Base-by-base conservation (phyloP, 2,329 filamentous ascomycete genomes). In the Teratosphaeria destructans region DNA sequence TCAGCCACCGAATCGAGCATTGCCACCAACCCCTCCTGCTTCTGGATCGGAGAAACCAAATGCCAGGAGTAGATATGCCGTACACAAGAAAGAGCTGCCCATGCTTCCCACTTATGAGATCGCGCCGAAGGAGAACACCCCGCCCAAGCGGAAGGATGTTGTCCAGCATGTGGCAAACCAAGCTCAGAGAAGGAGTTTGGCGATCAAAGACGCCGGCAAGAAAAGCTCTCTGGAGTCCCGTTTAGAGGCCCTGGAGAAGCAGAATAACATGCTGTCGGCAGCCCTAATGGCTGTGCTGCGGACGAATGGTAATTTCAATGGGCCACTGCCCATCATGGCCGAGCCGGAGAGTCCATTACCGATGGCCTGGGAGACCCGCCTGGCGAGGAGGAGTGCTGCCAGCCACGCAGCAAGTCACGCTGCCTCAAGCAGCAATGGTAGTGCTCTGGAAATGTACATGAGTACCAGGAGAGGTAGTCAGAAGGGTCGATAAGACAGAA, bases 241-340 rank as follows among this genome's bases (percentile, higher is more conserved):
- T 3, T 60, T 76, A 39, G 72, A 74, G 53, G 71, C 70, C 14
- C 61, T 76, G 27, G 73, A 75, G 61, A 71, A 74, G 43, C 71
- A 75, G 57, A 76, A 76, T 58, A 66, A 66, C 16, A 57, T 76
- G 7, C 66, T 76, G 8, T 71, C 72, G 29, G 74, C 74, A 8
- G 74, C 74, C 5, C 63, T 76, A 27, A 71, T 73, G 66, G 74
- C 74, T 5, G 72, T 76, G 49, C 59, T 76, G 37, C 68, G 70
- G 54, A 74, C 72, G 2, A 72, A 71, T 35, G 71, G 73, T 0
- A 66, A 61, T 12, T 61, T 73, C 52, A 72, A 74, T 55, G 60
- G 65, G 10, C 70, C 70, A 10, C 53, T 63, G 26, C 26, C 62
- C 27, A 58, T 47, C 8, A 34, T 64, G 14, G 58, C 56, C 12